Evolutionary conservation across 768 basidiomycete genomes (phyloP), one percentile per base, ranked within the genome.

Genomic region (Boletus sensibilis): DNA sequence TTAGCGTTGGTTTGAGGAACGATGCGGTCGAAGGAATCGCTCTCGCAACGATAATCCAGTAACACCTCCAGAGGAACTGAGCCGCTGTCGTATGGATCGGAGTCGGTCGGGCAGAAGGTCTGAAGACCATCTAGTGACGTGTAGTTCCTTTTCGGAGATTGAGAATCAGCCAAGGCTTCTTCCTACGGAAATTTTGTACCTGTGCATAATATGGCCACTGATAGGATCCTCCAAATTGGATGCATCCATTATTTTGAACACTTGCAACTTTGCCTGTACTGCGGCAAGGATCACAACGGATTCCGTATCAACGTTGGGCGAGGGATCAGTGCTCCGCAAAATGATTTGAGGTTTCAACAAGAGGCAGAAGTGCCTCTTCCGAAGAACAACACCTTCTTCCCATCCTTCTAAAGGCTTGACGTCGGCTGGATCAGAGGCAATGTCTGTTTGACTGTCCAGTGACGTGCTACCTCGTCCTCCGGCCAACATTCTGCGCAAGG

Each of bases 331-430:
- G 57, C 85, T 89, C 20, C 82, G 78, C 27, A 97, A 74, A 11
- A 93, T 84, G 50, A 98, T 82, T 67, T 98, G 95, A 13, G 95
- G 94, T 64, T 94, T 94, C 56, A 96, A 75, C 34, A 98, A 79
- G n/a, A 94, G 78, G 66, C 90, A 90, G 68, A 90, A 88, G 66
- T 94, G 84, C 40, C 85, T 84, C 62, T 88, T 88, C 50, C 76
- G 74, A 31, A 88, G 75, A 29, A 85, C 80, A 45, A 90, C 84
- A 1, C 85, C 87, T 35, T 88, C 83, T 27, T 79, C 79, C 87
- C 88, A 91, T 14, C 89, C 89, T 41, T 81, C 76, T 51, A 90
- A 68, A 12, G 89, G 87, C 51, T 87, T 81, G 12, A 80, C 69
- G 27, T 72, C 70, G 21, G 75, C 73, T 3, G 72, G 66, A 35